phyloP scores from a whole-genome alignment of 805 yeast species.

The Candida awuae region DNA sequence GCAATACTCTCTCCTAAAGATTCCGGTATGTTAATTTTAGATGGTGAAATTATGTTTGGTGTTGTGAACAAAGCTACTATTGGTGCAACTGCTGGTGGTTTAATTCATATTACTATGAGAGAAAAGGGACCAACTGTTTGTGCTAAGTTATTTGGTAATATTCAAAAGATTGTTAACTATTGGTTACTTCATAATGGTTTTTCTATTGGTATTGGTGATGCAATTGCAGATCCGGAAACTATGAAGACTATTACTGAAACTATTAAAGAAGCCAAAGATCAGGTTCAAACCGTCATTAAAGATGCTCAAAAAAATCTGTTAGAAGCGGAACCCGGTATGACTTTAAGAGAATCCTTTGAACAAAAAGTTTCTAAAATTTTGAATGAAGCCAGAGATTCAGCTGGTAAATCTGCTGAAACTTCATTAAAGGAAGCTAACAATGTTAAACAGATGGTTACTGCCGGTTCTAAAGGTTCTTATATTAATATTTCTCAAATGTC shows the following conservation, averaged over 20 bases:
- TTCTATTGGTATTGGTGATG: conserved; percentile 99
- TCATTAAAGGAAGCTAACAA: conserved; percentile 89
- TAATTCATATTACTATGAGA: conserved; percentile 94
- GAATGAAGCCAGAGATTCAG: conserved; percentile 98
- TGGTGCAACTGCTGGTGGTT: conserved; percentile 97
- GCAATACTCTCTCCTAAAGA: conserved; percentile 82
- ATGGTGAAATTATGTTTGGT: conserved; percentile 96
- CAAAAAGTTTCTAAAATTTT: conserved; percentile 91
- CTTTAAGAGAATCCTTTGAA: conserved; percentile 95
- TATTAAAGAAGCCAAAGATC: conserved; percentile 83
- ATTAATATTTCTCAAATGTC: conserved; percentile 99
- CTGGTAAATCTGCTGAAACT: conserved; percentile 97
- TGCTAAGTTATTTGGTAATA: conserved; percentile 82
- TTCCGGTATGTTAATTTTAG: conserved; percentile 89
- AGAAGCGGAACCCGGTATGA: conserved; percentile 99
- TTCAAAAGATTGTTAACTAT: conserved; percentile 91
- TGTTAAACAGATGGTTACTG: conserved; percentile 98
- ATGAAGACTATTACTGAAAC: conserved; percentile 92
- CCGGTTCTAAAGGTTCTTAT: conserved; percentile 99
- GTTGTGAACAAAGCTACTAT: conserved; percentile 97
- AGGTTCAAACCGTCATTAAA: conserved; percentile 87
- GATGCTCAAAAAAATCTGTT: conserved; percentile 86
- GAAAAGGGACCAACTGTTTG: conserved; percentile 92
- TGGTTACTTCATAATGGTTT: conserved; percentile 97
- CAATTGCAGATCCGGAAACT: conserved; percentile 95